Evolutionary conservation across 306 rosid species (phyloP), one percentile per base, ranked within the genome.

Genomic region (Prunus mongolica): DNA sequence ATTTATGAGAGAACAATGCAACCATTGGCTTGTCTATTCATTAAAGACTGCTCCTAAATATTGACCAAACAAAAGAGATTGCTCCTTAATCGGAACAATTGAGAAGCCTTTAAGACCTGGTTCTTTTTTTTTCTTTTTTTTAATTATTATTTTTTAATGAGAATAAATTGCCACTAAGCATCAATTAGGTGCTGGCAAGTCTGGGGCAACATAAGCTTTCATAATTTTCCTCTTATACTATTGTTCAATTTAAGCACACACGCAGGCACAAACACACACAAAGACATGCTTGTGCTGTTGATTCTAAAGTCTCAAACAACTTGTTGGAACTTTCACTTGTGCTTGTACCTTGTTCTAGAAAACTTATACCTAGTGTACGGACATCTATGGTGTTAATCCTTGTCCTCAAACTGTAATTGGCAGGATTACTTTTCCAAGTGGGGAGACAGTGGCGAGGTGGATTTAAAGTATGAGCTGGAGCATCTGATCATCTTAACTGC

Each of bases 381-480:
- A 10, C 12, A n/a, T 27, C 57, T 30, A 20, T 64, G 22, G 19
- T 70, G 12, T 65, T 46, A 60, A 71, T 61, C 22, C 45, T 28
- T 78, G 63, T 32, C 46, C 44, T 56, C 25, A 24, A 22, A 65
- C 46, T 65, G 76, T 47, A 77, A 80, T 45, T 69, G 55, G 69
- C 92, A 95, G 98, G 97, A 90, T 73, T 95, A 90, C 88, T 95
- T 95, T 86, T 95, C 97, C 10, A 95, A 95, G 71, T 95, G 98
- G 98, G 97, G 96, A 61, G 85, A 93, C 76, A 88, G 91, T 71
- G 98, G 98, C 14, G 97, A 86, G 85, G 97, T 95, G 76, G 97
- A 95, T 85, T 82, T 95, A 73, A 95, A 95, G 90, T 88, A 89
- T 78, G 98, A 95, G 86, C 96, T 95, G 9, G 98, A 95, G 85